A percentile compares a stretch with the other conserved stretches of the same genome.
Conservation (phyloP, 257 asterid genomes). For the Petrea volubilis region DNA sequence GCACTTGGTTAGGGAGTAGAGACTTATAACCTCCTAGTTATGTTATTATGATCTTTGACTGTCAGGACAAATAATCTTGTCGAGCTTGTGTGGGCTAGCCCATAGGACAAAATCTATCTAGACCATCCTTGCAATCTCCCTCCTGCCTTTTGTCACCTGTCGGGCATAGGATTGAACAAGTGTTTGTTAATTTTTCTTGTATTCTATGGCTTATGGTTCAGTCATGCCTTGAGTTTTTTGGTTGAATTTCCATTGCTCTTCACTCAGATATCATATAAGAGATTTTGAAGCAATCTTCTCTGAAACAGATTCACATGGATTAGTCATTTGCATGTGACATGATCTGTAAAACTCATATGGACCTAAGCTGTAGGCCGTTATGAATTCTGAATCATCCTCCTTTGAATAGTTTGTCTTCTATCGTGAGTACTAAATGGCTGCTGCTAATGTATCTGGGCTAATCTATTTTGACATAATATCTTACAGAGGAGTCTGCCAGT, state of each 20-base stretch:
- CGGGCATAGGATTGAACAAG: neutral
- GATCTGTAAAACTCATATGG: neutral
- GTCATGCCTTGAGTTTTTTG: neutral
- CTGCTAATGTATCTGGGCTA: neutral
- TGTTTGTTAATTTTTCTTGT: neutral
- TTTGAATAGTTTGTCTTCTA: neutral
- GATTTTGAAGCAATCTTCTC: neutral
- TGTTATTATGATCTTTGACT: neutral
- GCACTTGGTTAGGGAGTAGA: neutral
- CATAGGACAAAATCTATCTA: neutral
- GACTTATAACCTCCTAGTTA: neutral
- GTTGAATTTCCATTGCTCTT: neutral
- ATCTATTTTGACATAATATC: neutral
- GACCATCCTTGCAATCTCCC: neutral
- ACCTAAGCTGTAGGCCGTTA: neutral
- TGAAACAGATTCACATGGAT: constrained; percentile 7
- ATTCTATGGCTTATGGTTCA: neutral
- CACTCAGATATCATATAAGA: neutral
- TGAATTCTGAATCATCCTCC: neutral
- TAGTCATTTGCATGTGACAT: neutral
- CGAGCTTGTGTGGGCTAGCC: neutral
- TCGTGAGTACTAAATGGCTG: neutral
- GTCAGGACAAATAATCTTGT: neutral
- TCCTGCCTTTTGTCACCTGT: neutral
- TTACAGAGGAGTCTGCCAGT: neutral